Conservation (phyloP, 176 grass and related monocot species). For the Triticum dicoccoides region DNA sequence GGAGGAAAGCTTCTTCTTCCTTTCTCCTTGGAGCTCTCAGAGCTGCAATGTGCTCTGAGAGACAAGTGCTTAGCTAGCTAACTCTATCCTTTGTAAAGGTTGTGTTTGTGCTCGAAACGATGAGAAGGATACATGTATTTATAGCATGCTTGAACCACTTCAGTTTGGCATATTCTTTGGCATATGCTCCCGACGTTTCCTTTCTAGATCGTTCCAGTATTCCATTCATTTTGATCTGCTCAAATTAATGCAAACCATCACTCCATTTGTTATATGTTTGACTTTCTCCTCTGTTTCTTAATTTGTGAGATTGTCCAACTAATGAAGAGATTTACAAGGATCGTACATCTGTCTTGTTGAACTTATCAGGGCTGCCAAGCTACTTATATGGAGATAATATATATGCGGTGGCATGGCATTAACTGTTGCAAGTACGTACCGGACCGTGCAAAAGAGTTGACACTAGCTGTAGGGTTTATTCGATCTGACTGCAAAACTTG, state of each 20-base stretch:
- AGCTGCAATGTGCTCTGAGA: not conserved
- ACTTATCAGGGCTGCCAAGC: slow-evolving; percentile 18
- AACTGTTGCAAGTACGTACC: not conserved
- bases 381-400: slow-evolving; percentile 5
- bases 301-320: not conserved
- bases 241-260: not conserved
- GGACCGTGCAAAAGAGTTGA: not conserved
- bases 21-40: not conserved
- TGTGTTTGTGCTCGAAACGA: not conserved
- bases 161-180: not conserved
- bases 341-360: not conserved
- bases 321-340: not conserved
- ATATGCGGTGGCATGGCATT: not conserved
- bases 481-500: not conserved
- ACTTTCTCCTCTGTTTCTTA: not conserved
- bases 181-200: not conserved
- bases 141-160: not conserved
- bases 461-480: not conserved
- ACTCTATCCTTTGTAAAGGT: not conserved
- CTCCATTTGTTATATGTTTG: not conserved
- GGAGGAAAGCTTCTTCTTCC: not conserved
- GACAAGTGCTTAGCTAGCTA: too few relatives aligned
- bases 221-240: not conserved
- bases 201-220: not conserved
- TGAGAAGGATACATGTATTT: not conserved